Conservation (phyloP, 129 eudicot genomes). For the Logfia minima region DNA sequence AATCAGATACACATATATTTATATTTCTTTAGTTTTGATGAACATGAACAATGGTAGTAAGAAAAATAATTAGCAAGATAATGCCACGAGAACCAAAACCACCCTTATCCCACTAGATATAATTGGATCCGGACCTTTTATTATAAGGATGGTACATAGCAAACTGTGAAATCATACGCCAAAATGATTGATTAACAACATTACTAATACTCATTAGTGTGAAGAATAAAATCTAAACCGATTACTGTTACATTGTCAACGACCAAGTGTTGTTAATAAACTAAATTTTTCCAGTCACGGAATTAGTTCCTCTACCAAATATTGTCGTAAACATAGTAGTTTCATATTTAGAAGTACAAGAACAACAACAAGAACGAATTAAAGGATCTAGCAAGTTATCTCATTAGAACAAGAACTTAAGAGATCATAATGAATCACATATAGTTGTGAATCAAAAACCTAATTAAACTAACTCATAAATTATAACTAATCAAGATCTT, state of each 20-base stretch:
- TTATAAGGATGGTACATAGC: neutral
- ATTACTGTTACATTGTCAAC: neutral
- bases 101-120: neutral
- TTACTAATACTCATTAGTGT: neutral
- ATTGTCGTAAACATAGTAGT: neutral
- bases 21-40: neutral
- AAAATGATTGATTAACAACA: neutral
- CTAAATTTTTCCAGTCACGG: neutral
- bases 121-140: neutral
- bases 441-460: constrained; percentile 9
- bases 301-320: neutral
- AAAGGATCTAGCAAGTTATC: constrained; percentile 6
- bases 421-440: constrained; percentile 5
- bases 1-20: too few species aligned
- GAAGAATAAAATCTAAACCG: neutral
- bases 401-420: neutral
- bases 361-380: neutral
- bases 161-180: too few species aligned
- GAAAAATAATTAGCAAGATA: neutral
- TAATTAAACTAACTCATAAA: neutral
- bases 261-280: neutral
- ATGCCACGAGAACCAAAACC: neutral
- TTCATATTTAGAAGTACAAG: neutral
- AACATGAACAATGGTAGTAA: too few species aligned
- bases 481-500: constrained; percentile 21